These are phyloP conservation scores for Trebouxia sp. DNA, from an alignment of 139 green algal genomes.

Conservation along the genomic window DNA sequence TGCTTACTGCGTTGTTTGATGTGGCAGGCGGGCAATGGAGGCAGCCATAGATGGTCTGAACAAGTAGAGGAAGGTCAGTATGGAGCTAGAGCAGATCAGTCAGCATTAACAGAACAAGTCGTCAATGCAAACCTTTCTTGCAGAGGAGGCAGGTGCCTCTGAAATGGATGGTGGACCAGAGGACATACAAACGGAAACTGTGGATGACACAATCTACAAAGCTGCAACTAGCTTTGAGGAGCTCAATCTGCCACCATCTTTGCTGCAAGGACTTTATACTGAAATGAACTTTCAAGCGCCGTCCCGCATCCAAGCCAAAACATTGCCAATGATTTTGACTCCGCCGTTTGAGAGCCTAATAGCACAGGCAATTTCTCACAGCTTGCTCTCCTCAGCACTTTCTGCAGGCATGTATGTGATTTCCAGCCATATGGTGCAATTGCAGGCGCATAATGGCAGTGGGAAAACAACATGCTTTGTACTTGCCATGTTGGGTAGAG, in stretches of 20 bases:
- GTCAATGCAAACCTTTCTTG: too few species aligned
- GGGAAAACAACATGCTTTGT: conserved; percentile 99
- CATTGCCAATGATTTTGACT: conserved; percentile 96
- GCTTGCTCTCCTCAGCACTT: background rate
- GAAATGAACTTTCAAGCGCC: conserved; percentile 99
- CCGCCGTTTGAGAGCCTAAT: conserved; percentile 88
- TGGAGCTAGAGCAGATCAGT: background rate
- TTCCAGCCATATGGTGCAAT: background rate
- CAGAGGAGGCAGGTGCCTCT: background rate
- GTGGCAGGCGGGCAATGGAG: background rate
- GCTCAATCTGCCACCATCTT: conserved; percentile 67
- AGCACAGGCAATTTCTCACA: conserved; percentile 54
- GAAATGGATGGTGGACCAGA: background rate
- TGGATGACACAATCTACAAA: conserved; percentile 71
- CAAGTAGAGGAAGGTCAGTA: background rate
- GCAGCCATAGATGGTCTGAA: background rate
- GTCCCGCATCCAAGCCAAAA: conserved; percentile 89
- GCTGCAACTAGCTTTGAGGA: conserved; percentile 88
- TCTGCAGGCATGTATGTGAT: background rate
- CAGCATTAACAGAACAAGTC: too few species aligned
- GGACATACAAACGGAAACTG: background rate
- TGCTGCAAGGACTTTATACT: conserved; percentile 92
- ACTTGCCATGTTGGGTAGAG: conserved; percentile 93
- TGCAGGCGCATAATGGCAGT: conserved; percentile 93
- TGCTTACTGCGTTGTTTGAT: too few species aligned